Conservation (phyloP, 495 filamentous ascomycete genomes). For the Margaritispora aquatica region DNA sequence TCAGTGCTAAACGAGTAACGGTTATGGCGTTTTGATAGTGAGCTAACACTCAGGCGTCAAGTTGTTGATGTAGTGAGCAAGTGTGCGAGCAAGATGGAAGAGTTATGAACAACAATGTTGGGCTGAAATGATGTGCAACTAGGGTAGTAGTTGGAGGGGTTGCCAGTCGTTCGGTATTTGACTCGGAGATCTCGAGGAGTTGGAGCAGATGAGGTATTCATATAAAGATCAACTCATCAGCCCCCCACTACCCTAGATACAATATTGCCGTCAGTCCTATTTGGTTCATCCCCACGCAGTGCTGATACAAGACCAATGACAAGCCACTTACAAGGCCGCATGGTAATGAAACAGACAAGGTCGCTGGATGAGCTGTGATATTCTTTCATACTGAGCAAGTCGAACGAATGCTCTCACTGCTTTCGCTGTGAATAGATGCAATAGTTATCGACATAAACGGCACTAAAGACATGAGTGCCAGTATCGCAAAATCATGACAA, state of each 20-base stretch:
- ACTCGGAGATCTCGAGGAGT: conserved; percentile 17
- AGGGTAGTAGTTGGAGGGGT: conserved; percentile 15
- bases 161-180: conserved; percentile 22
- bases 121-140: conserved; percentile 17
- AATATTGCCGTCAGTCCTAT: conserved; percentile 16
- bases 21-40: neutral
- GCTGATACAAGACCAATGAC: conserved; percentile 20
- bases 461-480: conserved; percentile 21
- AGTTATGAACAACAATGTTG: neutral
- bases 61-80: neutral
- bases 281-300: conserved; percentile 18
- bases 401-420: conserved; percentile 1
- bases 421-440: neutral
- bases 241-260: conserved; percentile 11
- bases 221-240: conserved; percentile 20
- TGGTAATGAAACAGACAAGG: conserved; percentile 23
- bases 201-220: conserved; percentile 18
- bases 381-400: conserved; percentile 8
- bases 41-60: neutral
- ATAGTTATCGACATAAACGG: conserved; percentile 8
- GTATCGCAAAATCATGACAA: conserved; percentile 17
- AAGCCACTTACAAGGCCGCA: conserved; percentile 4
- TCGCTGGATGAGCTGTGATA: conserved; percentile 9
- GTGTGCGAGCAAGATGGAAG: neutral
- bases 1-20: neutral